phyloP scores from a whole-genome alignment of 2,329 filamentous ascomycete genomes.

The Fusarium globosum region DNA sequence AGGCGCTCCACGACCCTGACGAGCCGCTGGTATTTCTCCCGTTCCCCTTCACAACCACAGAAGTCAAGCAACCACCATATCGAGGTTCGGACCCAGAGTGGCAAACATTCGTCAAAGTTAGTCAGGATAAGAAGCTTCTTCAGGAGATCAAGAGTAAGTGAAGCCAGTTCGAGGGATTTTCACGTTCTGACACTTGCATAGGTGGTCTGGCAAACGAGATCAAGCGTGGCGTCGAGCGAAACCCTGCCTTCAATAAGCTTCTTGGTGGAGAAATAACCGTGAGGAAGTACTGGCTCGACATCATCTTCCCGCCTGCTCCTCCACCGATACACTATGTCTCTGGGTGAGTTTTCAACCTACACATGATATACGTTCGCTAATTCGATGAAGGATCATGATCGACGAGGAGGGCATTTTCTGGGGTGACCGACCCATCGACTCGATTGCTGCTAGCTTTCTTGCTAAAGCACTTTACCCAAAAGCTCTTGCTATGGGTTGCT shows the following conservation, averaged over 20 bases:
- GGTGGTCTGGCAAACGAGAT: slow-evolving; percentile 51
- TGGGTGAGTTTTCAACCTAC: slow-evolving; percentile 60
- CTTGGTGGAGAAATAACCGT: slow-evolving; percentile 62
- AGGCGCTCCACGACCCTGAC: slow-evolving; percentile 56
- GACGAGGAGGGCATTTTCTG: slow-evolving; percentile 61
- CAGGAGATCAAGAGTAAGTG: slow-evolving; percentile 60
- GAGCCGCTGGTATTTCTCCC: slow-evolving; percentile 67
- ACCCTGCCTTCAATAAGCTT: slow-evolving; percentile 54
- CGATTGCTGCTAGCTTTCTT: slow-evolving; percentile 57
- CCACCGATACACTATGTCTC: slow-evolving; percentile 69
- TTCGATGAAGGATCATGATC: slow-evolving; percentile 58
- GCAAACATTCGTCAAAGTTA: slow-evolving; percentile 69
- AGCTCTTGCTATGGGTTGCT: slow-evolving; percentile 61
- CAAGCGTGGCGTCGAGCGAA: slow-evolving; percentile 53
- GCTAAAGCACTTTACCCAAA: slow-evolving; percentile 65
- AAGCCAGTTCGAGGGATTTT: not conserved
- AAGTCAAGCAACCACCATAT: slow-evolving; percentile 62
- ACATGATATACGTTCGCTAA: slow-evolving; percentile 34
- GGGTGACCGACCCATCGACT: slow-evolving; percentile 61
- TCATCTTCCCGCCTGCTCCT: slow-evolving; percentile 68
- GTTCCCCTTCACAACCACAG: slow-evolving; percentile 67
- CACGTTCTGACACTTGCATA: slow-evolving; percentile 33
- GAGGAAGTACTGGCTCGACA: slow-evolving; percentile 67
- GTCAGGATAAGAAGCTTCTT: slow-evolving; percentile 61
- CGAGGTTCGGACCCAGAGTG: slow-evolving; percentile 71